Percentiles rank a stretch among this genome's conserved stretches.
These are phyloP conservation scores for Epichloe brachyelytri DNA, from an alignment of 2,329 filamentous ascomycete species.

Conservation along the genomic window DNA sequence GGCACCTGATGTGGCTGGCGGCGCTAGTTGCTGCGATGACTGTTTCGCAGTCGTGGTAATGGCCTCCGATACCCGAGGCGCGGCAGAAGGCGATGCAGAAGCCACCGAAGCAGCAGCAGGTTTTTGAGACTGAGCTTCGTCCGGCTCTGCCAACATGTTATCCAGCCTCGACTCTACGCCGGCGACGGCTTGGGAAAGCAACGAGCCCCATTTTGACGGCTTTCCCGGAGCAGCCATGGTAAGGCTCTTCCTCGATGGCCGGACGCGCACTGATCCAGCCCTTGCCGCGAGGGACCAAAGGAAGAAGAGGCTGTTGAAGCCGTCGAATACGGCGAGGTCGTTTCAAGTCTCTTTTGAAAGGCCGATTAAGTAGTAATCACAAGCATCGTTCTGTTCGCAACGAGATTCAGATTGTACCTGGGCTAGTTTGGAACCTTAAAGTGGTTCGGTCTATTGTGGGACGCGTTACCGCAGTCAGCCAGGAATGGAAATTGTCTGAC, in stretches of 20 bases:
- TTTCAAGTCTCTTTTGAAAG: no score
- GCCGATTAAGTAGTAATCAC: no score
- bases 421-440: no score
- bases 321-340: no score
- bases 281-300: neutral
- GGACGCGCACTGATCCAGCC: neutral
- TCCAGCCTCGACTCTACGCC: slow-evolving; percentile 90
- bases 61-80: neutral
- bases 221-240: slow-evolving; percentile 38
- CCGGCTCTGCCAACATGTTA: slow-evolving; percentile 75
- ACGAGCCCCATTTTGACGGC: slow-evolving; percentile 54
- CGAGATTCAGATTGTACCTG: no score
- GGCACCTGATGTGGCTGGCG: slow-evolving; percentile 18
- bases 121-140: slow-evolving; percentile 26
- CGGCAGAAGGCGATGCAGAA: neutral
- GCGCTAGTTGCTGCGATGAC: slow-evolving; percentile 9
- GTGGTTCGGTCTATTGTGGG: no score
- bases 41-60: slow-evolving; percentile 10
- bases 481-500: neutral
- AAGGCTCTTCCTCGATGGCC: slow-evolving; percentile 5
- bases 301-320: neutral
- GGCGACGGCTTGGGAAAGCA: slow-evolving; percentile 81
- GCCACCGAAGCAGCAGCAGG: neutral
- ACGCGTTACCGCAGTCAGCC: no score
- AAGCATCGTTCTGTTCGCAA: no score